phyloP scores from a whole-genome alignment of 1,284 basidiomycete genomes.

The Malassezia japonica region DNA sequence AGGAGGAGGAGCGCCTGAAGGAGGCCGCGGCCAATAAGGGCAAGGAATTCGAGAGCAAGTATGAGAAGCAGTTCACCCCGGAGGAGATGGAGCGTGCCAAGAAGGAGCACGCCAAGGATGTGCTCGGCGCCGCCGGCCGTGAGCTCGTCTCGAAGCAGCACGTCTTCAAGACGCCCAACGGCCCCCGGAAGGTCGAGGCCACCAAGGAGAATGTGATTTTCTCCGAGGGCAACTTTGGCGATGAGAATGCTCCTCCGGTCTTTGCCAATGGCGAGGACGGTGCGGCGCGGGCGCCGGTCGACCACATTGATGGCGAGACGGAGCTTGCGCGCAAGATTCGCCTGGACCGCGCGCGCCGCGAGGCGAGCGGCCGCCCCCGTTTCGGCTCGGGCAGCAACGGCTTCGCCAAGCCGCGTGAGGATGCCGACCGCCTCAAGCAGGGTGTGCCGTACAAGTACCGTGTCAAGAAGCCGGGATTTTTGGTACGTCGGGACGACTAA shows the following conservation, averaged over 20 bases:
- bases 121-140: slow-evolving; percentile 31
- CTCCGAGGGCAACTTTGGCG: slow-evolving; percentile 30
- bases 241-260: slow-evolving; percentile 26
- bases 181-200: slow-evolving; percentile 37
- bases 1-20: slow-evolving; percentile 35
- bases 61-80: slow-evolving; percentile 36
- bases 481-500: not conserved
- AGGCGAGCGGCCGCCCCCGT: slow-evolving; percentile 28
- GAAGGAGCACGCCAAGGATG: slow-evolving; percentile 26
- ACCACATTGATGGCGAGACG: slow-evolving; percentile 37
- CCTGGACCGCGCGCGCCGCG: slow-evolving; percentile 29
- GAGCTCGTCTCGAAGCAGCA: slow-evolving; percentile 40
- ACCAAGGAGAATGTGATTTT: slow-evolving; percentile 28
- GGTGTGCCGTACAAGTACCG: slow-evolving; percentile 38
- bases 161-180: slow-evolving; percentile 42
- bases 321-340: slow-evolving; percentile 32
- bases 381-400: slow-evolving; percentile 32
- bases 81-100: slow-evolving; percentile 31
- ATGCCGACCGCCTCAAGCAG: slow-evolving; percentile 34
- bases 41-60: slow-evolving; percentile 35
- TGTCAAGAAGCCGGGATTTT: slow-evolving; percentile 18
- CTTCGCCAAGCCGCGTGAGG: slow-evolving; percentile 34
- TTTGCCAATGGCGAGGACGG: slow-evolving; percentile 13
- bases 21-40: slow-evolving; percentile 32
- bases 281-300: slow-evolving; percentile 16